Base-by-base conservation (phyloP, 2,329 filamentous ascomycete species). In the Pseudocercospora crystallina region DNA sequence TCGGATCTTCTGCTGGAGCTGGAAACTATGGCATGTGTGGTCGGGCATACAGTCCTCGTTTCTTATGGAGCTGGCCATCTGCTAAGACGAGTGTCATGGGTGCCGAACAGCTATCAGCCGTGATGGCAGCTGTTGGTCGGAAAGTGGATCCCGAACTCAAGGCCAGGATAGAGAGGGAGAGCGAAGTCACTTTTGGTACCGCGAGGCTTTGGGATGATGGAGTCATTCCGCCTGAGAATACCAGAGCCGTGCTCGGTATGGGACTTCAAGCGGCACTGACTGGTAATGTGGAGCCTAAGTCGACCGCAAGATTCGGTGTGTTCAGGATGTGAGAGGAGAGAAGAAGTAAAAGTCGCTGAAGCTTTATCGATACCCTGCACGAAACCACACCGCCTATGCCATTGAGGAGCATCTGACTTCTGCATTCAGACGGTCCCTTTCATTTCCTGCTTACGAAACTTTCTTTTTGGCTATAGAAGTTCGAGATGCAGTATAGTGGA, bases 1-100 rank as follows among this genome's bases (percentile, higher is more conserved):
- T 96, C n/a, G 94, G 94, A 17, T 88, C 87, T 29, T 91, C 86
- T 69, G 94, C 94, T 59, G 92, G 92, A 51, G 92, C 92, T 7
- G 94, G 94, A 3, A 99, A 97, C 71, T 99, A 99, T 68, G 94
- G 92, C 63, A 99, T 99, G 94, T 97, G 83, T 67, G 94, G 94
- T 15, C 82, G 94, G 43, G 92, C 94, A 2, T 99, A 96, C 71
- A 83, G 82, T n/a, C 92, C 92, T 0, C 79, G 90, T 10, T 90
- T 97, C 70, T 73, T 97, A 54, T 96, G 90, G 84, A 95, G 92
- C 79, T 99, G 94, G 94, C 94, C 94, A 35, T 96, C 95, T 62
- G 90, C 94, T n/a, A 87, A 88, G 66, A 90, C 96, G 44, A 89
- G 89, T 30, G 91, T 99, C 62, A 99, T 99, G 94, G 94, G 94